These are phyloP conservation scores for Mortierella sp. DNA, from an alignment of 371 early-diverging fungal genomes.

Conservation along the genomic window DNA sequence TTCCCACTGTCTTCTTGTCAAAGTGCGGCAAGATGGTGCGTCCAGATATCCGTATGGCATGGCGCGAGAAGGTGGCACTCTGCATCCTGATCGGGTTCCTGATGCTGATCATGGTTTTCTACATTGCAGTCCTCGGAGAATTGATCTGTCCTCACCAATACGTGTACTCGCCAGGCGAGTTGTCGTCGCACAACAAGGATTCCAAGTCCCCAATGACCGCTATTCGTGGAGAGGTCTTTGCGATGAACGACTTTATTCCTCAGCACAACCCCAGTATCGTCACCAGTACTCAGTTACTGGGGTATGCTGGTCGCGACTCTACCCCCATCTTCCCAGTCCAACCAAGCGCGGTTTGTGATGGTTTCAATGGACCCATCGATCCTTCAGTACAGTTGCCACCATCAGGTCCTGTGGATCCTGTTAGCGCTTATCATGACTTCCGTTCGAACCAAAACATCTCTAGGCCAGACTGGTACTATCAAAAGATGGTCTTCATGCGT, in stretches of 20 bases:
- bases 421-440: conserved; percentile 66
- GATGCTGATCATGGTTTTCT: conserved; percentile 87
- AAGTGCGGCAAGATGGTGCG: conserved; percentile 83
- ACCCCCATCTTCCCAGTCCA: conserved; percentile 80
- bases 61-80: conserved; percentile 96
- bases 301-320: conserved; percentile 74
- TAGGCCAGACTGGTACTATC: conserved; percentile 70
- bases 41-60: conserved; percentile 89
- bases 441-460: conserved; percentile 56
- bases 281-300: conserved; percentile 57
- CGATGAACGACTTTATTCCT: conserved; percentile 65
- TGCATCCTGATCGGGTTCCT: conserved; percentile 87
- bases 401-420: conserved; percentile 39
- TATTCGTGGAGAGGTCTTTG: conserved; percentile 82
- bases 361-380: conserved; percentile 57
- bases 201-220: conserved; percentile 66
- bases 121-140: conserved; percentile 88
- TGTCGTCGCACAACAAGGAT: conserved; percentile 56
- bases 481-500: conserved; percentile 70
- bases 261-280: conserved; percentile 59
- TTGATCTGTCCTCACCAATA: conserved; percentile 89
- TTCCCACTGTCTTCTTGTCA: conserved; percentile 73
- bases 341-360: conserved; percentile 65
- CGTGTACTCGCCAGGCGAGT: conserved; percentile 66
- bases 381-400: conserved; percentile 57